Conservation (phyloP, 345 rosid genomes). For the Lepidium africanum region DNA sequence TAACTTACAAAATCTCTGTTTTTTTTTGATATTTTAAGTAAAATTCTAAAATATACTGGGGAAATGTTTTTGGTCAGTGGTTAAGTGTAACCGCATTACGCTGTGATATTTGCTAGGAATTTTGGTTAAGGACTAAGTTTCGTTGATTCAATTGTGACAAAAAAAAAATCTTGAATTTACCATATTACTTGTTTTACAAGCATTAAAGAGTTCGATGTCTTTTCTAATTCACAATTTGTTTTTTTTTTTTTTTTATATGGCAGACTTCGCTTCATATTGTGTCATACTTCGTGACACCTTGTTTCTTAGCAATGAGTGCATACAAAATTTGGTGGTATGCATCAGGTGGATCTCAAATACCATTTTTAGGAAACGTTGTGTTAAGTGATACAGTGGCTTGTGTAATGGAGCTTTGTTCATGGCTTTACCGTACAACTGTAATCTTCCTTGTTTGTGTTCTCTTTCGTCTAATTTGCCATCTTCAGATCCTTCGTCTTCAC, state of each 20-base stretch:
- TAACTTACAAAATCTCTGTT: too few species aligned
- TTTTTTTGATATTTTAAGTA: too few species aligned
- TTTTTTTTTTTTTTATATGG: not conserved
- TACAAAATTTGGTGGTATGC: constrained; percentile 99
- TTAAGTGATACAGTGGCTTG: constrained; percentile 77
- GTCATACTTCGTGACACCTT: constrained; percentile 57
- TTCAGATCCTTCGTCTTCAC: constrained; percentile 82
- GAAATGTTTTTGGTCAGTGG: too few species aligned
- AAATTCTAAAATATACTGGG: too few species aligned
- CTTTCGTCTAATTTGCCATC: constrained; percentile 79
- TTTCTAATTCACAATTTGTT: not conserved
- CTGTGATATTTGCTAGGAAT: too few species aligned
- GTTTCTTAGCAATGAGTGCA: constrained; percentile 64
- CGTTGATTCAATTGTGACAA: too few species aligned
- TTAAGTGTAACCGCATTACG: too few species aligned
- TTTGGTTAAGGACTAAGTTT: too few species aligned
- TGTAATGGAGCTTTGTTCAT: constrained; percentile 75
- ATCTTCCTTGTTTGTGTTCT: constrained; percentile 86
- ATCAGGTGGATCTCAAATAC: constrained; percentile 90
- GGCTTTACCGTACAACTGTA: constrained; percentile 86
- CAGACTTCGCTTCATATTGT: constrained; percentile 78
- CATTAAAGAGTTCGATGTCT: not conserved
- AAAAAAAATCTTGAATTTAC: not conserved
- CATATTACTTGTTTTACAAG: constrained; percentile 18
- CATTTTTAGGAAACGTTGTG: constrained; percentile 70